Conservation (phyloP, 192 early-diverging fungal genomes). For the Coemansia sp. region DNA sequence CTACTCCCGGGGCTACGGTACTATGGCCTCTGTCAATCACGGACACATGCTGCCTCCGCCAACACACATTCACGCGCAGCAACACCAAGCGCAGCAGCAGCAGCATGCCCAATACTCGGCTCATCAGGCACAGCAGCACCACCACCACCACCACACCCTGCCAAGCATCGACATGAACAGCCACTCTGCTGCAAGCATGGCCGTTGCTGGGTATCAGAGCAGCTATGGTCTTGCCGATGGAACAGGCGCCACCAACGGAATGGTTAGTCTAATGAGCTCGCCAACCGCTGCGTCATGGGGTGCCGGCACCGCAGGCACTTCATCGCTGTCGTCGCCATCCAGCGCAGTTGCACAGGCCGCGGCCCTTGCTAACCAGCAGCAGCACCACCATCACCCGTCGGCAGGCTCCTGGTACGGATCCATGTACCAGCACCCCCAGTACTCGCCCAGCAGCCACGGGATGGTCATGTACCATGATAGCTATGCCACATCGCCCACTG, state of each 20-base stretch:
- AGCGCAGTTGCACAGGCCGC: slow-evolving; percentile 37
- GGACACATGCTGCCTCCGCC: slow-evolving; percentile 52
- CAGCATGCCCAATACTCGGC: slow-evolving; percentile 16
- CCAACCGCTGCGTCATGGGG: slow-evolving; percentile 48
- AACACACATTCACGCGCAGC: slow-evolving; percentile 36
- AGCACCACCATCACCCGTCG: slow-evolving; percentile 36
- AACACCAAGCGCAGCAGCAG: slow-evolving; percentile 18
- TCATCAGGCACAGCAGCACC: slow-evolving; percentile 29
- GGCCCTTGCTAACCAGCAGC: slow-evolving; percentile 27
- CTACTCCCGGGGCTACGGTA: slow-evolving; percentile 47
- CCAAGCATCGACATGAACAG: slow-evolving; percentile 54
- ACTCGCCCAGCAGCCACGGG: slow-evolving; percentile 43
- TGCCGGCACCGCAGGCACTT: slow-evolving; percentile 17
- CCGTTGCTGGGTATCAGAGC: slow-evolving; percentile 47
- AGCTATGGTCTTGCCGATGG: slow-evolving; percentile 54
- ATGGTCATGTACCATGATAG: slow-evolving; percentile 55
- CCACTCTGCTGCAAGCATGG: slow-evolving; percentile 34
- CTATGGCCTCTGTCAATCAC: slow-evolving; percentile 41
- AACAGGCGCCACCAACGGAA: slow-evolving; percentile 28
- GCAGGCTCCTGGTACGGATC: slow-evolving; percentile 44
- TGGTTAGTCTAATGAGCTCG: slow-evolving; percentile 48
- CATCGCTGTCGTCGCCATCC: slow-evolving; percentile 42
- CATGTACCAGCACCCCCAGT: slow-evolving; percentile 51
- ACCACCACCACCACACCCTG: slow-evolving; percentile 45
- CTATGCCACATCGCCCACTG: slow-evolving; percentile 46